These are phyloP conservation scores for Diutina siamensis DNA, from an alignment of 1,139 yeast genomes.

Conservation along the genomic window DNA sequence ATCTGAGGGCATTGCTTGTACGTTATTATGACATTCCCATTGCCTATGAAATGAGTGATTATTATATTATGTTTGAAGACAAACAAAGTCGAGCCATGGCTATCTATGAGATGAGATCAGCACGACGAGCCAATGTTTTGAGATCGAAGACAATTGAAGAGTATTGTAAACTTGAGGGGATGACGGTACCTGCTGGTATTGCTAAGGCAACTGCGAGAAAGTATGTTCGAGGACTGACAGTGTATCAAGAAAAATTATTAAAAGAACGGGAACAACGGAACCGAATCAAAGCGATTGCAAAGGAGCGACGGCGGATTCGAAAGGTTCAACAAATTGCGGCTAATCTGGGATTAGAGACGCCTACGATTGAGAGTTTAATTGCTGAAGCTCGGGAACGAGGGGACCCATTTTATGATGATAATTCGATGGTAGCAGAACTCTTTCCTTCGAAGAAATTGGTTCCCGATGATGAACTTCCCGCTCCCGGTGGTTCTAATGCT, in stretches of 20 bases:
- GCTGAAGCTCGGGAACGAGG: not conserved
- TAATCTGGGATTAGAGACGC: not conserved
- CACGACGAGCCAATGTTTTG: not conserved
- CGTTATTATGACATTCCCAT: not conserved
- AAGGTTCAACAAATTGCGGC: not conserved
- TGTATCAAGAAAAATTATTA: too few relatives aligned
- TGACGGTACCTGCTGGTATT: not conserved
- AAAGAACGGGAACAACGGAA: not conserved
- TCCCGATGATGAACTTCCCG: not conserved
- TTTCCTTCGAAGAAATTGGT: not conserved
- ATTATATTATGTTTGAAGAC: not conserved
- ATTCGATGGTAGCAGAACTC: not conserved
- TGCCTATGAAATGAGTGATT: constrained; percentile 4
- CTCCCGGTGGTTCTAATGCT: too few relatives aligned
- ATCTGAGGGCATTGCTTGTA: not conserved
- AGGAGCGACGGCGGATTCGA: not conserved
- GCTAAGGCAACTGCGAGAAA: not conserved
- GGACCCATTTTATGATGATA: not conserved
- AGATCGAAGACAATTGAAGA: not conserved
- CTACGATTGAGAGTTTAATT: not conserved
- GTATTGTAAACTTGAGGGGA: not conserved
- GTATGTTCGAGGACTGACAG: not conserved
- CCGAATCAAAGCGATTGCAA: not conserved
- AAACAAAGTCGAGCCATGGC: not conserved
- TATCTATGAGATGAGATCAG: not conserved